Conservation (phyloP, 176 grass and related monocot genomes). For the Tuctoria greenei region DNA sequence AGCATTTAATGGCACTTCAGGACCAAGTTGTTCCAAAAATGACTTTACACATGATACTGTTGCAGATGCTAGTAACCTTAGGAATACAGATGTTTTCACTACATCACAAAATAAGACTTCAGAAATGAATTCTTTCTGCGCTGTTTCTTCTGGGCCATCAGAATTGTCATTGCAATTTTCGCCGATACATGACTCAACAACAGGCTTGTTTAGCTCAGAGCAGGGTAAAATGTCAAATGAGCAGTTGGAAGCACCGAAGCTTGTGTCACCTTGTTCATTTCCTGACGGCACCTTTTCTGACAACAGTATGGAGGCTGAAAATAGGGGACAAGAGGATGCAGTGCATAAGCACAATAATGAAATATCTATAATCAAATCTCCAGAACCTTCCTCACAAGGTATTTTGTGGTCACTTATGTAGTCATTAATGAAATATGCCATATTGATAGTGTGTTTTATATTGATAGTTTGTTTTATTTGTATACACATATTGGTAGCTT, state of each 20-base stretch:
- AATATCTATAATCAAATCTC: constrained; percentile 32
- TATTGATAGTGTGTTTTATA: constrained; percentile 37
- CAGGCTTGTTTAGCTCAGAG: constrained; percentile 23
- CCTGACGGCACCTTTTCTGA: constrained; percentile 20
- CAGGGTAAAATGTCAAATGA: constrained; percentile 30
- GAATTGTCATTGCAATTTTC: constrained; percentile 53
- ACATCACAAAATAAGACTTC: constrained; percentile 27
- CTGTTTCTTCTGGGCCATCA: constrained; percentile 33
- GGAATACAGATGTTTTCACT: constrained; percentile 33
- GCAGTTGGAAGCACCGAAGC: constrained; percentile 30
- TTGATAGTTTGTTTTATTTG: not conserved
- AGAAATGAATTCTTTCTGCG: constrained; percentile 22
- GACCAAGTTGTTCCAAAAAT: constrained; percentile 28
- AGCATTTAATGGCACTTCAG: constrained; percentile 42
- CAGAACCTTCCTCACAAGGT: constrained; percentile 36
- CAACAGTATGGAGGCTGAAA: constrained; percentile 41
- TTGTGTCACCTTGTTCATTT: constrained; percentile 44
- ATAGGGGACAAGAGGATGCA: constrained; percentile 30
- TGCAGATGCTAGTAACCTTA: constrained; percentile 4
- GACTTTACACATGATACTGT: constrained; percentile 19
- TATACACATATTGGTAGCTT: not conserved
- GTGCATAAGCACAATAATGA: constrained; percentile 10
- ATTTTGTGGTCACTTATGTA: constrained; percentile 26
- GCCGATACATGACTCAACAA: constrained; percentile 49
- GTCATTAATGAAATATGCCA: constrained; percentile 27